A percentile compares a stretch with the other conserved stretches of the same genome.
These are phyloP conservation scores for Umbelopsis sp. DNA, from an alignment of 192 early-diverging fungal species.

Conservation along the genomic window DNA sequence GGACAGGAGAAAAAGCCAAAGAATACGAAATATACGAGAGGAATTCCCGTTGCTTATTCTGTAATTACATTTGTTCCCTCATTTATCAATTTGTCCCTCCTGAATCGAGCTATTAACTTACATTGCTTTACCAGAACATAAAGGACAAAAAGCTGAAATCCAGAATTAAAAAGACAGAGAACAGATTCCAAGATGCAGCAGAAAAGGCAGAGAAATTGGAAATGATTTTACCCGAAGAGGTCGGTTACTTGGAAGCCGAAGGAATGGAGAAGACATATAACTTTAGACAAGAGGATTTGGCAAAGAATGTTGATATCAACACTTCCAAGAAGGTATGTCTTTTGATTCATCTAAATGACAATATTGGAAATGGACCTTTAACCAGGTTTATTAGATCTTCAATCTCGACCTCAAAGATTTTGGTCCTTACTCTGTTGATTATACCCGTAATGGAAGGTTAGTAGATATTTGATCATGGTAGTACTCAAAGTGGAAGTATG, in stretches of 20 bases:
- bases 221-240: slow-evolving; percentile 73
- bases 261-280: slow-evolving; percentile 89
- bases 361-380: slow-evolving; percentile 9
- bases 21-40: neutral
- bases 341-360: neutral
- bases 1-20: neutral
- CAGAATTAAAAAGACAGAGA: slow-evolving; percentile 61
- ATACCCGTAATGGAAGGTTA: slow-evolving; percentile 81
- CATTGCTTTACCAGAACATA: slow-evolving; percentile 43
- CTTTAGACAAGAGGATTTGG: slow-evolving; percentile 70
- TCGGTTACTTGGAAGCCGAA: slow-evolving; percentile 86
- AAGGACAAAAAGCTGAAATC: slow-evolving; percentile 74
- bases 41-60: neutral
- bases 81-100: neutral
- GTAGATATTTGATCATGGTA: neutral
- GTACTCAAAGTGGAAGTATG: neutral
- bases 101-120: neutral
- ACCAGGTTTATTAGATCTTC: slow-evolving; percentile 59
- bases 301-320: slow-evolving; percentile 70
- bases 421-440: slow-evolving; percentile 88
- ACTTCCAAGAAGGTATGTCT: slow-evolving; percentile 63
- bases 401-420: slow-evolving; percentile 76
- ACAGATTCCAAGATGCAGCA: slow-evolving; percentile 65
- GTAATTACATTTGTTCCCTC: neutral
- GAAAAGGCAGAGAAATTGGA: slow-evolving; percentile 76